Conservation (phyloP, 2,329 filamentous ascomycete genomes). For the Fusarium sambucinum region DNA sequence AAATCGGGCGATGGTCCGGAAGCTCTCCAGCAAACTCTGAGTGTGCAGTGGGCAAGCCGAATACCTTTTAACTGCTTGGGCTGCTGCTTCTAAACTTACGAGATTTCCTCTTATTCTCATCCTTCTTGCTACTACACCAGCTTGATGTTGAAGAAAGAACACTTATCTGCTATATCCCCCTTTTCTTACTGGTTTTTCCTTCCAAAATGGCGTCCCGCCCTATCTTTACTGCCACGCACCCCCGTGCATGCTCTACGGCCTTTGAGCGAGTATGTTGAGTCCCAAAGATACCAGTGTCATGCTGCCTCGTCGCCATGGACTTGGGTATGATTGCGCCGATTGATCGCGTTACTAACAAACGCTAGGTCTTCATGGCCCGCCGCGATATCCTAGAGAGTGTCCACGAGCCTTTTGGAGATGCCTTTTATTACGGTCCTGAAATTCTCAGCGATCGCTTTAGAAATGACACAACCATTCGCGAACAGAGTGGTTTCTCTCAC, state of each 20-base stretch:
- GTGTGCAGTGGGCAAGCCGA: slow-evolving; percentile 13
- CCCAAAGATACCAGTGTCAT: neutral
- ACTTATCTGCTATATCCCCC: slow-evolving; percentile 47
- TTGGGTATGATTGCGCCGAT: neutral
- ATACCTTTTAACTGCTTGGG: slow-evolving; percentile 39
- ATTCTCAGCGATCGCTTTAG: slow-evolving; percentile 83
- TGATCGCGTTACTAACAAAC: slow-evolving; percentile 14
- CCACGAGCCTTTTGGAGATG: slow-evolving; percentile 97
- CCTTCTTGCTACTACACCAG: slow-evolving; percentile 26
- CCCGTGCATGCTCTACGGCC: slow-evolving; percentile 93
- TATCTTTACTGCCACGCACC: slow-evolving; percentile 94
- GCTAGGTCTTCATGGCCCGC: slow-evolving; percentile 95
- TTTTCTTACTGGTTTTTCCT: slow-evolving; percentile 48
- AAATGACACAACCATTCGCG: slow-evolving; percentile 68
- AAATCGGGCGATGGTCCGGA: slow-evolving; percentile 47
- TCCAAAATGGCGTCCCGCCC: slow-evolving; percentile 73
- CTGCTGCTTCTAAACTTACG: slow-evolving; percentile 20
- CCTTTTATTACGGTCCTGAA: slow-evolving; percentile 96
- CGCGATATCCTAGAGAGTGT: slow-evolving; percentile 83
- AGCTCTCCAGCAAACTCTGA: slow-evolving; percentile 41
- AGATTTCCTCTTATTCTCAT: slow-evolving; percentile 32
- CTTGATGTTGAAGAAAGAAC: slow-evolving; percentile 47
- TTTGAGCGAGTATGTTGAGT: slow-evolving; percentile 83
- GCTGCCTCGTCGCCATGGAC: neutral
- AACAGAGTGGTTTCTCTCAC: slow-evolving; percentile 73